Conservation (phyloP, 176 grass and related monocot genomes). For the Oryza glaberrima region DNA sequence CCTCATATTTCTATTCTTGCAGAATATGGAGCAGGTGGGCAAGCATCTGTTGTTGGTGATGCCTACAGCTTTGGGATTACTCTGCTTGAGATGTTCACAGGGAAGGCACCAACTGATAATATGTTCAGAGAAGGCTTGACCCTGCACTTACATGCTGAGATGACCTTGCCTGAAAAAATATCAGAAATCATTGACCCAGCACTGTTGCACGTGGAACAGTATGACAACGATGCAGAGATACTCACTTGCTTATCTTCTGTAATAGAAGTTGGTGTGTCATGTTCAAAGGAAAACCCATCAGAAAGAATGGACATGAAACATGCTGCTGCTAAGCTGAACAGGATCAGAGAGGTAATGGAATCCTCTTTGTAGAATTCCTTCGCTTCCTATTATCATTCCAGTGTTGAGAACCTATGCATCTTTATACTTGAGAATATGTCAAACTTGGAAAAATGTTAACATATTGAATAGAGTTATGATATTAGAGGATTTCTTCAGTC, state of each 20-base stretch:
- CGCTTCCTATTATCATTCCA: too few relatives aligned
- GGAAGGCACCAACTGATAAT: slow-evolving; percentile 43
- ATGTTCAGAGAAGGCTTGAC: slow-evolving; percentile 35
- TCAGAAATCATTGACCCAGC: slow-evolving; percentile 26
- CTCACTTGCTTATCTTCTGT: slow-evolving; percentile 24
- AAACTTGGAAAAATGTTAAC: too few relatives aligned
- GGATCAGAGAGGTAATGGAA: slow-evolving; percentile 5
- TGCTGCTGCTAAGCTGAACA: slow-evolving; percentile 27
- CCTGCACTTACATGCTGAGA: slow-evolving; percentile 23
- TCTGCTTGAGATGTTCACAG: slow-evolving; percentile 56
- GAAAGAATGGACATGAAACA: slow-evolving; percentile 29
- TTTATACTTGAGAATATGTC: too few relatives aligned
- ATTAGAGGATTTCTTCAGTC: too few relatives aligned
- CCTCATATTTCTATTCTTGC: not conserved
- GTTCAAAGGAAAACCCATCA: slow-evolving; percentile 28
- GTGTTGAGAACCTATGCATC: too few relatives aligned
- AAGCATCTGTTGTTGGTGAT: slow-evolving; percentile 36
- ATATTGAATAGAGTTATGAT: too few relatives aligned
- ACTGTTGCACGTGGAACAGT: not conserved
- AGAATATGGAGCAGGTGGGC: slow-evolving; percentile 48
- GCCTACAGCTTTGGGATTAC: slow-evolving; percentile 56
- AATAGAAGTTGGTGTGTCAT: slow-evolving; percentile 18
- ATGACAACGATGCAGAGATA: not conserved
- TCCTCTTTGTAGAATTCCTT: not conserved
- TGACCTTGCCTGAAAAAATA: slow-evolving; percentile 31